phyloP scores from a whole-genome alignment of 1,284 basidiomycete genomes.

The Ceratobasidium sp. region DNA sequence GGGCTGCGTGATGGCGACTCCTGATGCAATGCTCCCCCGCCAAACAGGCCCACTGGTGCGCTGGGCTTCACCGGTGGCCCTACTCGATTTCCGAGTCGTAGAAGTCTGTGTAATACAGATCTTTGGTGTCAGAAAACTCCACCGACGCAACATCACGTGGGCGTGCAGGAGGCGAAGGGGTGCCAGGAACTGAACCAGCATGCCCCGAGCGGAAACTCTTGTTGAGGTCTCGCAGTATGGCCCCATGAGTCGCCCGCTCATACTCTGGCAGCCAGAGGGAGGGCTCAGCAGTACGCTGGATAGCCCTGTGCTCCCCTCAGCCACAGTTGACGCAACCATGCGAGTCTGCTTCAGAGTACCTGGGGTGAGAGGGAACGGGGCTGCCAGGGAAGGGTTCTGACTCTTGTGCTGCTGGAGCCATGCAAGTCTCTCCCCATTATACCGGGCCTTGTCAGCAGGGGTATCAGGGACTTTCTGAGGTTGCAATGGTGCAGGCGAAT shows the following conservation, averaged over 20 bases:
- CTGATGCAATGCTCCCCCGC: not conserved
- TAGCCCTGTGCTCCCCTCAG: no score
- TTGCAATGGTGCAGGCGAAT: no score
- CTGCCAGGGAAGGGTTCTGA: not conserved
- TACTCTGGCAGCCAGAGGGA: no score
- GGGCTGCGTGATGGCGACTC: not conserved
- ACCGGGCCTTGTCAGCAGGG: no score
- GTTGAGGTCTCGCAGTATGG: no score
- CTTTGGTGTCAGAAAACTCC: not conserved
- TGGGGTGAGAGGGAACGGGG: constrained; percentile 10
- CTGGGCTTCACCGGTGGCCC: not conserved
- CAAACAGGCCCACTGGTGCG: constrained; percentile 16
- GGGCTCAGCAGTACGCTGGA: no score
- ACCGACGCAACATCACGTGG: not conserved
- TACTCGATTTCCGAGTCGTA: constrained; percentile 26
- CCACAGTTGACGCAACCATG: not conserved
- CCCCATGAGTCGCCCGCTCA: no score
- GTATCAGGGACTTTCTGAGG: no score
- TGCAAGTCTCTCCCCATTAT: no score
- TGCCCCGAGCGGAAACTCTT: no score
- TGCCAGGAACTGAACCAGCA: not conserved
- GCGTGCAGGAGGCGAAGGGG: constrained; percentile 6
- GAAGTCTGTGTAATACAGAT: not conserved
- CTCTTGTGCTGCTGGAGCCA: no score
- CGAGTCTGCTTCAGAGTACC: not conserved